Conservation (phyloP, 2,329 filamentous ascomycete genomes). For the Cephalotrichum gorgonifer region DNA sequence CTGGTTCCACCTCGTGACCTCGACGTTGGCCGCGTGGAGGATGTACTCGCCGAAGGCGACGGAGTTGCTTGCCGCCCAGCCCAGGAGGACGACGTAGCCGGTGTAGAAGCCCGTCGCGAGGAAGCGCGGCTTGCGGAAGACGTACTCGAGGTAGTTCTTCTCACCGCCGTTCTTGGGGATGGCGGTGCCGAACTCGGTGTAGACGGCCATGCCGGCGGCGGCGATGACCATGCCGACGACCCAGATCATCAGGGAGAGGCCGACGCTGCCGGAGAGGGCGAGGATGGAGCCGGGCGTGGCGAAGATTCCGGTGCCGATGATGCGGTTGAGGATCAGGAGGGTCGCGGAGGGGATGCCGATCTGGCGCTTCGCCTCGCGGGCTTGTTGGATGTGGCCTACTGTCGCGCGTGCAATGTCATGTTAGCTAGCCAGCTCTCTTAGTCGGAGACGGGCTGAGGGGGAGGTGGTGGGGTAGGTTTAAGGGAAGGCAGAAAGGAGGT, state of each 20-base stretch:
- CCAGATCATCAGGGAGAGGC: slow-evolving; percentile 54
- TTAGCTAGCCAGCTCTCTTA: background rate
- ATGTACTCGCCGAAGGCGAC: slow-evolving; percentile 64
- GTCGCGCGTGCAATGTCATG: background rate
- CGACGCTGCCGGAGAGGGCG: slow-evolving; percentile 46
- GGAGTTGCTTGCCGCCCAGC: slow-evolving; percentile 57
- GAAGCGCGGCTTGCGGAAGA: slow-evolving; percentile 50
- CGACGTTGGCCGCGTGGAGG: slow-evolving; percentile 50
- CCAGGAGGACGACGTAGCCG: slow-evolving; percentile 52
- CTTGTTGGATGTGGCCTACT: slow-evolving; percentile 22
- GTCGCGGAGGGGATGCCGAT: slow-evolving; percentile 44
- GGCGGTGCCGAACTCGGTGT: slow-evolving; percentile 55
- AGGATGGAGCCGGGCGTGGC: slow-evolving; percentile 51
- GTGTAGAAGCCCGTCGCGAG: slow-evolving; percentile 50
- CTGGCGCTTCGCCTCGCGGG: slow-evolving; percentile 38
- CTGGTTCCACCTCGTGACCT: slow-evolving; percentile 57
- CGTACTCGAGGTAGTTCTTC: slow-evolving; percentile 58
- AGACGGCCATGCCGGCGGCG: slow-evolving; percentile 51
- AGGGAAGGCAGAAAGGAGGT: no score
- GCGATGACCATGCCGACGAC: slow-evolving; percentile 52
- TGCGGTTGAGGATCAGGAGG: slow-evolving; percentile 54
- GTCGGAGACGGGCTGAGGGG: background rate
- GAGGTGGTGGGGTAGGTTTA: background rate
- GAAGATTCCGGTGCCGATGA: slow-evolving; percentile 59
- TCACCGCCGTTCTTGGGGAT: slow-evolving; percentile 56